A percentile compares a stretch with the other conserved stretches of the same genome.
These are phyloP conservation scores for Gardenia jasminoides DNA, from an alignment of 257 asterid genomes.

Conservation along the genomic window DNA sequence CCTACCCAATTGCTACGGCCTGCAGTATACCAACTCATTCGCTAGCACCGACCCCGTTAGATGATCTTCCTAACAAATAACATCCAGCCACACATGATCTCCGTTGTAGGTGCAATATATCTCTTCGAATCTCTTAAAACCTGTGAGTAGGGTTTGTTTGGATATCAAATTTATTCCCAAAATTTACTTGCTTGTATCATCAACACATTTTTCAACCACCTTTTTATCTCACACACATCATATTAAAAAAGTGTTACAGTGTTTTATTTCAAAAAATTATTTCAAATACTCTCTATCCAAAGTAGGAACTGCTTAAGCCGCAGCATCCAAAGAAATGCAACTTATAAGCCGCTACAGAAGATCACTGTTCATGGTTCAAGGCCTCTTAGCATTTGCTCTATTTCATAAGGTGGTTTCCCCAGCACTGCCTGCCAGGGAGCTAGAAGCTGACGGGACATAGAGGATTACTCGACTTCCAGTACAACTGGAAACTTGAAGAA, in stretches of 20 bases:
- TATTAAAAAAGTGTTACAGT: too few species aligned
- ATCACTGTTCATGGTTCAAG: neutral
- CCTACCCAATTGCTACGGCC: neutral
- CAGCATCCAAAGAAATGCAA: neutral
- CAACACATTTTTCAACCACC: too few species aligned
- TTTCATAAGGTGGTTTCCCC: neutral
- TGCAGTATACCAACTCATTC: neutral
- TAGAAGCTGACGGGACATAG: neutral
- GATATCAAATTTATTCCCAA: too few species aligned
- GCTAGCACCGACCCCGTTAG: neutral
- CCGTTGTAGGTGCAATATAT: neutral
- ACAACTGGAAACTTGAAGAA: neutral
- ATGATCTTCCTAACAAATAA: neutral
- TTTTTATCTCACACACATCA: too few species aligned
- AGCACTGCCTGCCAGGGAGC: neutral
- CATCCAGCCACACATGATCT: neutral
- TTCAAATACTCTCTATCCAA: too few species aligned
- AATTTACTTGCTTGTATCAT: too few species aligned
- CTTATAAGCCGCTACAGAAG: neutral
- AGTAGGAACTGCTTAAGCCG: neutral
- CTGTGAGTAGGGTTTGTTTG: too few species aligned
- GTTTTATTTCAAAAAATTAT: too few species aligned
- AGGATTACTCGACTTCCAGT: neutral
- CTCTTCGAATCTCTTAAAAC: neutral
- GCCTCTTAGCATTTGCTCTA: slow-evolving; percentile 1